Conservation (phyloP, 1,284 basidiomycete species). For the Cerioporus squamosus region DNA sequence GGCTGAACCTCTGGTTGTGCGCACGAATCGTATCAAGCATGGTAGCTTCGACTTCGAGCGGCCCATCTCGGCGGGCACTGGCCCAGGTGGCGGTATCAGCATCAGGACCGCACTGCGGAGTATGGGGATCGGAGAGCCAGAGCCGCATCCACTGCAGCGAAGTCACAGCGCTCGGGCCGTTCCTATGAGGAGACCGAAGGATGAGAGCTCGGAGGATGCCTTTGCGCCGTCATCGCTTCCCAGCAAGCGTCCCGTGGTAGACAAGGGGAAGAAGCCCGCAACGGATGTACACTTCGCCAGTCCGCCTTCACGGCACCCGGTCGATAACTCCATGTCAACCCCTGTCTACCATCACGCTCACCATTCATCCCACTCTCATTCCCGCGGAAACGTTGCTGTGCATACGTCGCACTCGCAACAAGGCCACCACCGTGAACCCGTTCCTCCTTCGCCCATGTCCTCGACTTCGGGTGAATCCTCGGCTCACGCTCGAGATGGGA, state of each 20-base stretch:
- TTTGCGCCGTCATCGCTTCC: constrained; percentile 8
- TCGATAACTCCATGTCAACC: constrained; percentile 20
- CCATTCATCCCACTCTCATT: constrained; percentile 1
- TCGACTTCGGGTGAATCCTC: constrained; percentile 34
- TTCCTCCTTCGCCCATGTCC: constrained; percentile 31
- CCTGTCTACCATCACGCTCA: constrained; percentile 1
- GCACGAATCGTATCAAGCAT: constrained; percentile 49
- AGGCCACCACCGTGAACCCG: constrained; percentile 20
- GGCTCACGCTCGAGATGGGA: constrained; percentile 22
- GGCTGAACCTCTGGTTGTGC: constrained; percentile 19
- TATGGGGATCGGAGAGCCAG: constrained; percentile 23
- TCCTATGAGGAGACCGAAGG: constrained; percentile 10
- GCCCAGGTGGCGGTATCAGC: constrained; percentile 18
- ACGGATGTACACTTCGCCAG: constrained; percentile 25
- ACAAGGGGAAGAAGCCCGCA: constrained; percentile 22
- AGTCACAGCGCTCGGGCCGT: constrained; percentile 22
- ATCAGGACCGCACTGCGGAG: constrained; percentile 26
- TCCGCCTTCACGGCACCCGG: constrained; percentile 16
- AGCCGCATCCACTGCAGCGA: constrained; percentile 19
- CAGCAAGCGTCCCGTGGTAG: background rate
- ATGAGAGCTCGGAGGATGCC: constrained; percentile 6
- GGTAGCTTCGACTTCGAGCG: constrained; percentile 79
- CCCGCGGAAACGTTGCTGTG: background rate
- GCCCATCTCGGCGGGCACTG: constrained; percentile 28
- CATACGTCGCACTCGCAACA: constrained; percentile 13